Conservation (phyloP, 129 eudicot species). For the Smallanthus sonchifolius region DNA sequence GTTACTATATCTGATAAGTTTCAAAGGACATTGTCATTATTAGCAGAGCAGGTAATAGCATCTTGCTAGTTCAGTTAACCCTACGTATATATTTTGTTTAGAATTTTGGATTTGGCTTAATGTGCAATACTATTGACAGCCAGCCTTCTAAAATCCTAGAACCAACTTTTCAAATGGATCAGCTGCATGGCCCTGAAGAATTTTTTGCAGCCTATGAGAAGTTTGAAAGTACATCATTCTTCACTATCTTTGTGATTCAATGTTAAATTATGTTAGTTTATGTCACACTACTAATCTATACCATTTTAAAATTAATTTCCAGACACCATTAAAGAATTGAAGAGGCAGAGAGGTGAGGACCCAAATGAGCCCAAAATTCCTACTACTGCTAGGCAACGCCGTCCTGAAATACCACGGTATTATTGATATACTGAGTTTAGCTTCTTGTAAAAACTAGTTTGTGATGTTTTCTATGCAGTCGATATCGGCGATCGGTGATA, state of each 20-base stretch:
- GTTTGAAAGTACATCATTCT: conserved; percentile 44
- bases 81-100: background rate
- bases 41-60: background rate
- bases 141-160: conserved; percentile 43
- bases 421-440: background rate
- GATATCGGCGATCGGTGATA: too few species aligned
- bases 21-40: background rate
- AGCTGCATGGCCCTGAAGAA: conserved; percentile 56
- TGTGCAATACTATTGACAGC: conserved; percentile 41
- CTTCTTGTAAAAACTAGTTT: background rate
- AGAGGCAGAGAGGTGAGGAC: conserved; percentile 45
- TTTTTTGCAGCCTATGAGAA: conserved; percentile 60
- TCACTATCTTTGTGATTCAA: conserved; percentile 14
- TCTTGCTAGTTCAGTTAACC: background rate
- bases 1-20: background rate
- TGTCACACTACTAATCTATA: conserved; percentile 7
- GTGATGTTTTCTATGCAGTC: too few species aligned
- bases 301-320: conserved; percentile 2
- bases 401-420: conserved; percentile 71
- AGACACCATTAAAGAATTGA: conserved; percentile 64
- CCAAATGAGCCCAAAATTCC: conserved; percentile 19
- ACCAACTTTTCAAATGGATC: conserved; percentile 44
- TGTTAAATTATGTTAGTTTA: conserved; percentile 9
- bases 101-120: background rate
- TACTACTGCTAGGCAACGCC: conserved; percentile 35